phyloP scores from a whole-genome alignment of 148 eudicot species.

The Dysphania ambrosioides region DNA sequence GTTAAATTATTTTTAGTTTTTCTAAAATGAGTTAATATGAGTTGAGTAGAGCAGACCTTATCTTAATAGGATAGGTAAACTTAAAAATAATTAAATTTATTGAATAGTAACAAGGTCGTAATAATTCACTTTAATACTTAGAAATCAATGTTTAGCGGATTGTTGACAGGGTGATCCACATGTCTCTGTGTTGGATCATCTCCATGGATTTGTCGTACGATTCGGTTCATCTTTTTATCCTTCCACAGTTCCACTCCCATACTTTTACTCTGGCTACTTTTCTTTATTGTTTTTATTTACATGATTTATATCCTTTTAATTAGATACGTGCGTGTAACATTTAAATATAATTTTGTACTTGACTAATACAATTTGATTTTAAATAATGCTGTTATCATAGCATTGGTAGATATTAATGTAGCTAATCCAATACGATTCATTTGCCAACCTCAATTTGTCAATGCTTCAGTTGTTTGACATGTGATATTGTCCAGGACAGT shows the following conservation, averaged over 20 bases:
- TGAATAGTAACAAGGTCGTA: constrained; percentile 4
- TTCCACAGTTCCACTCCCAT: neutral
- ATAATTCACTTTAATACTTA: constrained; percentile 9
- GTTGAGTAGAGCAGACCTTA: no score
- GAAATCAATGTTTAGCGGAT: constrained; percentile 16
- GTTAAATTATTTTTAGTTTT: no score
- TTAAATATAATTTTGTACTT: no score
- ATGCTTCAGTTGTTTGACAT: constrained; percentile 5
- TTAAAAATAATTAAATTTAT: no score
- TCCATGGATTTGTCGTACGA: constrained; percentile 14
- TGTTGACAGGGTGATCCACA: constrained; percentile 22
- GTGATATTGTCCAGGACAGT: neutral
- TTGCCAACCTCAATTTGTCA: constrained; percentile 3
- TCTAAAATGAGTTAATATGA: no score
- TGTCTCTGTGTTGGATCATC: constrained; percentile 14
- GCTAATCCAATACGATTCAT: neutral
- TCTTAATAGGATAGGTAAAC: no score
- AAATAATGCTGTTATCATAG: neutral
- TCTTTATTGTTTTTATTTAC: neutral
- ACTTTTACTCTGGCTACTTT: constrained; percentile 13
- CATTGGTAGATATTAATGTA: neutral
- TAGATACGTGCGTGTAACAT: no score
- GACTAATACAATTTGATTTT: no score
- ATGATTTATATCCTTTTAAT: neutral
- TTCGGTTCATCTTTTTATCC: constrained; percentile 2